phyloP scores from a whole-genome alignment of 1,139 yeast species.

The Saccharomycopsis hybrid region DNA sequence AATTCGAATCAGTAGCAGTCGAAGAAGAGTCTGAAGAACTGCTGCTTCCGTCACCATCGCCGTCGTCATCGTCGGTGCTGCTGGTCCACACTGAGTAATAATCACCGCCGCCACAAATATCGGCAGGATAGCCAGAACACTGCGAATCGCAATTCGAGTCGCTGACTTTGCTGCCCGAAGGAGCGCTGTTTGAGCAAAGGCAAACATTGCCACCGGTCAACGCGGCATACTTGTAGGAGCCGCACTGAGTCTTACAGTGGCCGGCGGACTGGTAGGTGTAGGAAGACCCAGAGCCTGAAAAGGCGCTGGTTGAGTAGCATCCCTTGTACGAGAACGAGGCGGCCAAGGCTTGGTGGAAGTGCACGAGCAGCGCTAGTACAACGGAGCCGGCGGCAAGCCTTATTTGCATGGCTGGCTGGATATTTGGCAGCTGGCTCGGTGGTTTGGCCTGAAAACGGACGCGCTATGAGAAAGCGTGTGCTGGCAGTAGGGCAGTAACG shows the following conservation, averaged over 20 bases:
- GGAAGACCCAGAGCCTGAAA: slow-evolving; percentile 18
- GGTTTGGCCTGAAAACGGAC: no score
- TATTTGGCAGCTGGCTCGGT: no score
- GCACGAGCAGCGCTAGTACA: not conserved
- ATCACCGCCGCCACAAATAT: slow-evolving; percentile 52
- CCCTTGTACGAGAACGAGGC: slow-evolving; percentile 18
- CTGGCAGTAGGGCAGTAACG: no score
- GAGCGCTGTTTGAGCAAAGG: slow-evolving; percentile 55
- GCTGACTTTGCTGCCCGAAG: slow-evolving; percentile 32
- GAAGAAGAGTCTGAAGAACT: slow-evolving; percentile 25
- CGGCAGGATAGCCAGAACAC: slow-evolving; percentile 48
- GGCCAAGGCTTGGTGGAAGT: not conserved
- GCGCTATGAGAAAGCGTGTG: no score
- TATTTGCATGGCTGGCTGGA: no score
- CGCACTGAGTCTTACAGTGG: slow-evolving; percentile 43
- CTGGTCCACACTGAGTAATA: slow-evolving; percentile 37
- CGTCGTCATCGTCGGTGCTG: slow-evolving; percentile 30
- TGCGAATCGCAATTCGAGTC: slow-evolving; percentile 37
- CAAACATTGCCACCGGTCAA: slow-evolving; percentile 50
- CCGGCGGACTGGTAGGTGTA: slow-evolving; percentile 44
- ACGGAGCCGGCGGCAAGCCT: no score
- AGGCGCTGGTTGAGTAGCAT: slow-evolving; percentile 17
- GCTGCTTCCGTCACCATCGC: slow-evolving; percentile 22
- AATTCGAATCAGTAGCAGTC: slow-evolving; percentile 26
- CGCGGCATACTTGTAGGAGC: slow-evolving; percentile 51